Percentiles rank a stretch among this genome's conserved stretches.
Conservation (phyloP, 768 basidiomycete genomes). For the Phylloporus rhodoxanthus region DNA sequence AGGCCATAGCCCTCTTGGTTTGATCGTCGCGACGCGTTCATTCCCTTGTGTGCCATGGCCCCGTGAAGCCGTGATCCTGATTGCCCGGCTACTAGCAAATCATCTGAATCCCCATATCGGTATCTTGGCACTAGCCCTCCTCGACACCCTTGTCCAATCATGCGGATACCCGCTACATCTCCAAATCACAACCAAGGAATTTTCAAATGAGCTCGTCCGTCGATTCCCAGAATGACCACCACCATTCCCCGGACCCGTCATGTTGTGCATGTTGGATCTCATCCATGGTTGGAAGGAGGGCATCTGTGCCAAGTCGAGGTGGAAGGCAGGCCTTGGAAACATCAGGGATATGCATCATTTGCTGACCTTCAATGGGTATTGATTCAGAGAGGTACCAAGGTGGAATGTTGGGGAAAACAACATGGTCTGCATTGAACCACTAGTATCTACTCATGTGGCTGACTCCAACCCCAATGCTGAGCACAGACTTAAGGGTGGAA, state of each 20-base stretch:
- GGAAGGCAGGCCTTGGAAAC: slow-evolving; percentile 95
- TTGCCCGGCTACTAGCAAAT: slow-evolving; percentile 80
- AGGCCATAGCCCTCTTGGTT: neutral
- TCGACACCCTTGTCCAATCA: slow-evolving; percentile 88
- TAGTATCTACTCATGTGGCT: neutral
- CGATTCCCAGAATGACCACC: slow-evolving; percentile 97
- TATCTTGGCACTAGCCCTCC: slow-evolving; percentile 76
- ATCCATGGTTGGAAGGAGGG: slow-evolving; percentile 94
- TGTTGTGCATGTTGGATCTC: slow-evolving; percentile 89
- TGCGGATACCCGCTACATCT: slow-evolving; percentile 98
- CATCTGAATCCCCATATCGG: slow-evolving; percentile 90
- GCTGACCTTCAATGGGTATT: slow-evolving; percentile 87
- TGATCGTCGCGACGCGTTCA: neutral
- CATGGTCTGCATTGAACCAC: slow-evolving; percentile 15
- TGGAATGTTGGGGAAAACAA: slow-evolving; percentile 13
- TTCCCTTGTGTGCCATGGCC: slow-evolving; percentile 45
- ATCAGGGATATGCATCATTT: slow-evolving; percentile 97
- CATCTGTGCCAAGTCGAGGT: slow-evolving; percentile 81
- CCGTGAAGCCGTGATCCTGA: slow-evolving; percentile 83
- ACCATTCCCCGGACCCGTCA: slow-evolving; percentile 89
- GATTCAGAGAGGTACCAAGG: slow-evolving; percentile 53
- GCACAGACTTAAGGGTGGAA: slow-evolving; percentile 75
- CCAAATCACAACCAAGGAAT: slow-evolving; percentile 95
- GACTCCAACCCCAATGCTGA: slow-evolving; percentile 68
- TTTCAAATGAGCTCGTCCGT: slow-evolving; percentile 95